Evolutionary conservation across 352 stramenopile species (phyloP).

Genomic region (Globisporangium uncinulatum): DNA sequence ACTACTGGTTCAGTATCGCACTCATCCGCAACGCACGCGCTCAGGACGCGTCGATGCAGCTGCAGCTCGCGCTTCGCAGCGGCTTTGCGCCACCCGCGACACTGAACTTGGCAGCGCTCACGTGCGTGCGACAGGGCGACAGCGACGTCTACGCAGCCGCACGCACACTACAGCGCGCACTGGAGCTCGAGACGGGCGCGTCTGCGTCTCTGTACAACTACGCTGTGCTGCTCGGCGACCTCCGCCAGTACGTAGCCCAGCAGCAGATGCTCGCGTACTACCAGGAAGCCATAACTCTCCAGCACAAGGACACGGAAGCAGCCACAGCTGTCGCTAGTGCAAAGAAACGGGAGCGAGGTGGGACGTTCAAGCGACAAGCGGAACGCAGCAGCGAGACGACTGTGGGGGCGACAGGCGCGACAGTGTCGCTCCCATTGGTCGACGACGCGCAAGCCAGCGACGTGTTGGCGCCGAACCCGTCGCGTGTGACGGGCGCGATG

Average conservation of each 20-base stretch:
- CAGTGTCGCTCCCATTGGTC: constrained; percentile 3
- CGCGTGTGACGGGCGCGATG: constrained; percentile 13
- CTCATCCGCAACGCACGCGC: constrained; percentile 23
- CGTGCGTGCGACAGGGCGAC: constrained; percentile 20
- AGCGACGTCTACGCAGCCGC: constrained; percentile 44
- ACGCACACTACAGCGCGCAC: constrained; percentile 38
- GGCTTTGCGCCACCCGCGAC: constrained; percentile 44
- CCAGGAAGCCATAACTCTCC: constrained; percentile 1
- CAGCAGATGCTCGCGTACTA: constrained; percentile 61
- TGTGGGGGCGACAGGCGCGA: not conserved
- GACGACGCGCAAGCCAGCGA: constrained; percentile 6
- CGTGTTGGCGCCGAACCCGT: constrained; percentile 18
- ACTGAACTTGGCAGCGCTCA: constrained; percentile 46
- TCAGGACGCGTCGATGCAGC: constrained; percentile 17
- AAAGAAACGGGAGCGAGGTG: constrained; percentile 14
- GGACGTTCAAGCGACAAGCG: not conserved
- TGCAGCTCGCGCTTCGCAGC: constrained; percentile 37
- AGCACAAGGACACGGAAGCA: not conserved
- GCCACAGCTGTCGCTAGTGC: not conserved
- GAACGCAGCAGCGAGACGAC: not conserved
- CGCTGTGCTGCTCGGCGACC: constrained; percentile 43
- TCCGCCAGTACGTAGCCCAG: constrained; percentile 38
- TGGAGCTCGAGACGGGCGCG: constrained; percentile 53
- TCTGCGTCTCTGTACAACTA: constrained; percentile 62
- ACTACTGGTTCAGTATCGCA: constrained; percentile 57